A percentile compares a stretch with the other conserved stretches of the same genome.
phyloP scores from a whole-genome alignment of 75 land plant genomes.

The Gnetum montanum region DNA sequence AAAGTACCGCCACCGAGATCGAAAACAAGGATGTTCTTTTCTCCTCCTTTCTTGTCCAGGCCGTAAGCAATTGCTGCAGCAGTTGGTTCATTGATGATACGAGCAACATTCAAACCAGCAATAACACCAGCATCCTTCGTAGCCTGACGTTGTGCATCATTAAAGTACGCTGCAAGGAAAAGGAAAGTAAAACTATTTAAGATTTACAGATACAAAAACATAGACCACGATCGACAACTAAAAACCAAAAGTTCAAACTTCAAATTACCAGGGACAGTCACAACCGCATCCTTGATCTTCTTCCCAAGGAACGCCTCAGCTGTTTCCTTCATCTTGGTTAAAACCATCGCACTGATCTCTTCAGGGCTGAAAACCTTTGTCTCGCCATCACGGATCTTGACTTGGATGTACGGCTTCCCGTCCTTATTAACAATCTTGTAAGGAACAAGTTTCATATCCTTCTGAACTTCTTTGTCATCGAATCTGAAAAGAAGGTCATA shows the following conservation, averaged over 20 bases:
- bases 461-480: constrained; percentile 87
- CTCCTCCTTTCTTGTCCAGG: constrained; percentile 90
- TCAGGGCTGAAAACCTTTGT: constrained; percentile 79
- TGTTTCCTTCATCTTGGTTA: constrained; percentile 88
- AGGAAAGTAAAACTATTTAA: background rate
- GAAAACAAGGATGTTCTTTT: constrained; percentile 89
- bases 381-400: constrained; percentile 75
- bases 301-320: constrained; percentile 92
- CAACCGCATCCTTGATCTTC: constrained; percentile 91
- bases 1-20: constrained; percentile 83
- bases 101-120: constrained; percentile 87
- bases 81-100: constrained; percentile 91
- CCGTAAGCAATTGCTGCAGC: constrained; percentile 95
- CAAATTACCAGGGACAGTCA: constrained; percentile 67
- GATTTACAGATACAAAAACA: background rate
- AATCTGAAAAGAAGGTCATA: constrained; percentile 24
- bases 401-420: constrained; percentile 83
- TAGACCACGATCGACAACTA: background rate
- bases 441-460: constrained; percentile 74
- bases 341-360: constrained; percentile 83
- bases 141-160: constrained; percentile 90
- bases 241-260: background rate
- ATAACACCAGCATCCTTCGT: constrained; percentile 89
- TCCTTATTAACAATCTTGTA: constrained; percentile 89
- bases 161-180: constrained; percentile 64